Evolutionary conservation across 2,329 filamentous ascomycete species (phyloP), one percentile per base, ranked within the genome.

Genomic region (Claviceps capensis): DNA sequence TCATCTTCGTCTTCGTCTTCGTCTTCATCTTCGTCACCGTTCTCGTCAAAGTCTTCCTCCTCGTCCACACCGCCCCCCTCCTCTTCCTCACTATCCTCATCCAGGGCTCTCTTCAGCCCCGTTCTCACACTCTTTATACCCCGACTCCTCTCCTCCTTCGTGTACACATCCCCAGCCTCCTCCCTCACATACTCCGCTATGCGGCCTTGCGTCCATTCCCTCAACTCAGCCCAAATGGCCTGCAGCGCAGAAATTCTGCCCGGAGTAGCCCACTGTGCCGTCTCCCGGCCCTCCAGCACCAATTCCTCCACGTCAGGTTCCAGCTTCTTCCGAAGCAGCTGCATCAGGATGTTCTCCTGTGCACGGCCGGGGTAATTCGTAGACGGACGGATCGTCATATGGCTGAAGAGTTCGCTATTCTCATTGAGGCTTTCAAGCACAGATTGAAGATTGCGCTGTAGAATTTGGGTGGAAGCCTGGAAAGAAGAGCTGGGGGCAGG

Each of bases 271-370:
- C 63, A 57, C 16, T 60, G 62, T 13, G 72, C 72, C 30, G 71
- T 70, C 53, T 72, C 72, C 38, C 78, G 76, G 1, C 82, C 84
- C 49, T 81, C 71, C 22, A 81, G 77, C 26, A 91, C 81, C 69
- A 84, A 83, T 52, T 82, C 80, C 63, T 90, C 86, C 17, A 89
- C 82, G 23, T 79, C 75, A 0, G 87, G 86, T 58, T 93, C 88
- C 48, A 89, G 76, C 64, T 93, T 93, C 68, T 93, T 94, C 41
- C 88, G 83, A 36, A 94, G 72, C 2, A 95, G 73, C 59, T 84
- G 79, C 26, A 78, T 74, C 1, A 91, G 74, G 4, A 87, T 73
- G 48, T 66, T 69, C 64, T 85, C 80, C 54, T 87, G 81, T 5
- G 77, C 83, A 59, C 77, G 82, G 40, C 80, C 84, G 4, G 81